phyloP scores from a whole-genome alignment of 2,329 filamentous ascomycete species.

The Aspergillus caelatus region DNA sequence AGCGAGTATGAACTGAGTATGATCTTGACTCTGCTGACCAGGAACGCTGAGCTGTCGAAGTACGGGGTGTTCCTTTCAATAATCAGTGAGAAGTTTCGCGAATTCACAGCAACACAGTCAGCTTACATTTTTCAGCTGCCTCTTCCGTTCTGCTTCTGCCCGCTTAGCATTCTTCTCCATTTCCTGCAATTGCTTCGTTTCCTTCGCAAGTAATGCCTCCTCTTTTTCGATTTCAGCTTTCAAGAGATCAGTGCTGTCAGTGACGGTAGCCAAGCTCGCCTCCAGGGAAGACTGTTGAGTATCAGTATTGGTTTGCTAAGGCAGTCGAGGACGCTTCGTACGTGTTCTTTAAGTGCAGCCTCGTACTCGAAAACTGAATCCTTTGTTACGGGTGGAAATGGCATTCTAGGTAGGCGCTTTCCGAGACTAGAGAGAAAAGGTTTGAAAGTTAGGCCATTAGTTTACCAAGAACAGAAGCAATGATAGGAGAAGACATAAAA shows the following conservation, averaged over 20 bases:
- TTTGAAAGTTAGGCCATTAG: not conserved
- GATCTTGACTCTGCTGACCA: constrained; percentile 14
- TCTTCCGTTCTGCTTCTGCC: constrained; percentile 41
- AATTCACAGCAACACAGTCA: not conserved
- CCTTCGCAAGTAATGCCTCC: constrained; percentile 43
- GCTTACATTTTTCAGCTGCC: constrained; percentile 45
- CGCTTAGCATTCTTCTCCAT: constrained; percentile 48
- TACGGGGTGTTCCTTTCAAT: constrained; percentile 42
- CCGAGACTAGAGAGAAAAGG: constrained; percentile 33
- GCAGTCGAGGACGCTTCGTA: constrained; percentile 23
- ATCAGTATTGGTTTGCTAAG: constrained; percentile 15
- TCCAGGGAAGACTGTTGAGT: constrained; percentile 38
- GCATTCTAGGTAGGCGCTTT: constrained; percentile 48
- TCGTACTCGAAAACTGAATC: constrained; percentile 49
- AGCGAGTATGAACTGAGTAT: constrained; percentile 33
- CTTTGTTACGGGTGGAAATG: constrained; percentile 47
- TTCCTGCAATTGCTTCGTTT: constrained; percentile 43
- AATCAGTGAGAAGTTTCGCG: constrained; percentile 17
- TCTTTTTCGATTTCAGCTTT: constrained; percentile 47
- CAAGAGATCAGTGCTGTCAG: constrained; percentile 43
- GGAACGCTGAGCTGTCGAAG: constrained; percentile 38
- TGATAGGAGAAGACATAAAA: not conserved
- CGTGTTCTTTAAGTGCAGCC: constrained; percentile 46
- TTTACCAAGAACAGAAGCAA: not conserved
- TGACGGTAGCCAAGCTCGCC: constrained; percentile 42